Evolutionary conservation across 2,329 filamentous ascomycete species (phyloP).

Genomic region (Fusarium cicatricum): DNA sequence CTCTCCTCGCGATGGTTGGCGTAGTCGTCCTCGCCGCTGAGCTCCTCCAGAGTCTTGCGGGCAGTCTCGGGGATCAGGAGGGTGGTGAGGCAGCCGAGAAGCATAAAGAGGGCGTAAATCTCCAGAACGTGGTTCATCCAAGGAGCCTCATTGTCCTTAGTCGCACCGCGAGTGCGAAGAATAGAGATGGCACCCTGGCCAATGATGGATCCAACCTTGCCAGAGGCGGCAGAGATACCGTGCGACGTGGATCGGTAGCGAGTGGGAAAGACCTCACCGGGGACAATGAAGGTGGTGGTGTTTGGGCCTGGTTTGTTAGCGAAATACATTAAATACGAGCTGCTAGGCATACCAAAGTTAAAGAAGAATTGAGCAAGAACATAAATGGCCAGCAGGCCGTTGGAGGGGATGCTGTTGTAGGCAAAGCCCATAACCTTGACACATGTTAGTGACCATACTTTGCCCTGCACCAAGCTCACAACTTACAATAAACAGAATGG

Average conservation of each 20-base stretch:
- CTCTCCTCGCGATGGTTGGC: slow-evolving; percentile 15
- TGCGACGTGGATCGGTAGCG: slow-evolving; percentile 65
- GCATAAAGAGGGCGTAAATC: slow-evolving; percentile 81
- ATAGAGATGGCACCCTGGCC: slow-evolving; percentile 66
- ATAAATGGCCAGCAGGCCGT: slow-evolving; percentile 64
- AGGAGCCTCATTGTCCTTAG: slow-evolving; percentile 53
- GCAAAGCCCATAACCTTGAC: slow-evolving; percentile 65
- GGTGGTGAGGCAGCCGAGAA: slow-evolving; percentile 73
- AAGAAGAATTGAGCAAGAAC: slow-evolving; percentile 67
- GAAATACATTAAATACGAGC: rapidly evolving
- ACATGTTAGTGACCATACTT: not conserved
- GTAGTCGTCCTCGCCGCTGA: slow-evolving; percentile 53
- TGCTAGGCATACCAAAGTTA: slow-evolving; percentile 55
- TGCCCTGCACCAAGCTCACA: rapidly evolving
- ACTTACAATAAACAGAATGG: slow-evolving; percentile 62
- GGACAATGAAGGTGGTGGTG: slow-evolving; percentile 65
- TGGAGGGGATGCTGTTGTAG: slow-evolving; percentile 60
- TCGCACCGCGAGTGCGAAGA: slow-evolving; percentile 57
- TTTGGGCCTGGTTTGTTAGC: slow-evolving; percentile 53
- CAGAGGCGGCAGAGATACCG: slow-evolving; percentile 63
- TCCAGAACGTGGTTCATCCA: slow-evolving; percentile 83
- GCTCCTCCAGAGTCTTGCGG: slow-evolving; percentile 75
- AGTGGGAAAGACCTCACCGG: slow-evolving; percentile 65
- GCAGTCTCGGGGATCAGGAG: slow-evolving; percentile 78
- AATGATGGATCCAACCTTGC: slow-evolving; percentile 65